A percentile compares a stretch with the other conserved stretches of the same genome.
Evolutionary conservation across 2,329 filamentous ascomycete species (phyloP).

Genomic region (Trichoderma sp.): DNA sequence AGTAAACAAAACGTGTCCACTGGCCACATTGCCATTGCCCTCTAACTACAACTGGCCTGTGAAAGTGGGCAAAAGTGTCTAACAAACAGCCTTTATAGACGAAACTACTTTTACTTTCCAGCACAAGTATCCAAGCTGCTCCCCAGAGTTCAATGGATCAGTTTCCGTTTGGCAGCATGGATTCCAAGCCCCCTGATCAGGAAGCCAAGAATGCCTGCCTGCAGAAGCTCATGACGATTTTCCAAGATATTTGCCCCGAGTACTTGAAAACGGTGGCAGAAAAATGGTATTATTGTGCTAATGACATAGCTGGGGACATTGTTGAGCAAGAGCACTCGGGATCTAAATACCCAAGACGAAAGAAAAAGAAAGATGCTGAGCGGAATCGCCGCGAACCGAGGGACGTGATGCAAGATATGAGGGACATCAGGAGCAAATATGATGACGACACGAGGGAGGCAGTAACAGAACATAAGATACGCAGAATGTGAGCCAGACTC

Average conservation of each 20-base stretch:
- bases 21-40: neutral
- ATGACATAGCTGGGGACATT: constrained; percentile 38
- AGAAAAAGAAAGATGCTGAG: constrained; percentile 34
- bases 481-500: neutral
- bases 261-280: constrained; percentile 35
- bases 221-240: constrained; percentile 31
- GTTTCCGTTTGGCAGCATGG: neutral
- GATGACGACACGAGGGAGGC: neutral
- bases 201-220: constrained; percentile 21
- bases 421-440: neutral
- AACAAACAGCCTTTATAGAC: neutral
- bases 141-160: neutral
- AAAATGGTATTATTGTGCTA: constrained; percentile 30
- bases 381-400: constrained; percentile 38
- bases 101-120: neutral
- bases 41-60: neutral
- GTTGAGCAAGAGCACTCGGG: constrained; percentile 42
- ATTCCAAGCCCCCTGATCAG: neutral
- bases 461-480: neutral
- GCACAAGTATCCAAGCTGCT: neutral
- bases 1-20: neutral
- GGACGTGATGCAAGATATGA: constrained; percentile 2
- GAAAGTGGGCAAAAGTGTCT: neutral
- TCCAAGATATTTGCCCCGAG: constrained; percentile 46
- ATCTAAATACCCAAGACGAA: constrained; percentile 36